These are phyloP conservation scores for Amylocystis lapponica DNA, from an alignment of 768 basidiomycete species.

Conservation along the genomic window DNA sequence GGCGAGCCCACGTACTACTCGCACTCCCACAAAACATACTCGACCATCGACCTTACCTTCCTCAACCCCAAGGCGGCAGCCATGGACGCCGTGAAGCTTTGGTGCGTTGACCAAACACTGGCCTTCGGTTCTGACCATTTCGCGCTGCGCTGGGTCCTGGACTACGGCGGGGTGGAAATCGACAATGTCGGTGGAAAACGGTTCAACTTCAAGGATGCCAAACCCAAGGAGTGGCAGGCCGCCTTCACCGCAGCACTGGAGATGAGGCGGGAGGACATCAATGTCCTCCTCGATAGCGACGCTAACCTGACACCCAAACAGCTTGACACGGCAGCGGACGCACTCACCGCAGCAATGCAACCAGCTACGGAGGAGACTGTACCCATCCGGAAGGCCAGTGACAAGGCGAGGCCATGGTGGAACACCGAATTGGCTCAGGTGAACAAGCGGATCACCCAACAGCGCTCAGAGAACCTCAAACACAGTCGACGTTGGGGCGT, in stretches of 20 bases:
- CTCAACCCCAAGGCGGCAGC: neutral
- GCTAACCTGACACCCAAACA: neutral
- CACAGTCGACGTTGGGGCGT: neutral
- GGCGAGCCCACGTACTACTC: conserved; percentile 1
- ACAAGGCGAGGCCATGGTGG: no score
- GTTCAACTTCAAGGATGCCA: neutral
- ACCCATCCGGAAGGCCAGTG: no score
- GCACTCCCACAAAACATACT: conserved; percentile 1
- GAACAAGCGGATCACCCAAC: neutral
- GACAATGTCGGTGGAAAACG: neutral
- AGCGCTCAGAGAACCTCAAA: neutral
- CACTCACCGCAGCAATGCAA: no score
- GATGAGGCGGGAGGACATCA: no score
- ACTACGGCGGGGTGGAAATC: neutral
- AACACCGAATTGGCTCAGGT: neutral
- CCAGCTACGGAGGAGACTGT: no score
- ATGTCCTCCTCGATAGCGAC: neutral
- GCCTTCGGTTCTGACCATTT: neutral
- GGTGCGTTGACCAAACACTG: neutral
- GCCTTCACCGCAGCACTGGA: neutral
- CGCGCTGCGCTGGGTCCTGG: neutral
- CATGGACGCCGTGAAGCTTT: neutral
- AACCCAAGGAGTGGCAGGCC: neutral
- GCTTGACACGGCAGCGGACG: no score
- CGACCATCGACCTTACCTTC: conserved; percentile 3